A percentile compares a stretch with the other conserved stretches of the same genome.
These are phyloP conservation scores for Gracilariopsis chorda DNA, from an alignment of 23 red algal species.

Conservation along the genomic window DNA sequence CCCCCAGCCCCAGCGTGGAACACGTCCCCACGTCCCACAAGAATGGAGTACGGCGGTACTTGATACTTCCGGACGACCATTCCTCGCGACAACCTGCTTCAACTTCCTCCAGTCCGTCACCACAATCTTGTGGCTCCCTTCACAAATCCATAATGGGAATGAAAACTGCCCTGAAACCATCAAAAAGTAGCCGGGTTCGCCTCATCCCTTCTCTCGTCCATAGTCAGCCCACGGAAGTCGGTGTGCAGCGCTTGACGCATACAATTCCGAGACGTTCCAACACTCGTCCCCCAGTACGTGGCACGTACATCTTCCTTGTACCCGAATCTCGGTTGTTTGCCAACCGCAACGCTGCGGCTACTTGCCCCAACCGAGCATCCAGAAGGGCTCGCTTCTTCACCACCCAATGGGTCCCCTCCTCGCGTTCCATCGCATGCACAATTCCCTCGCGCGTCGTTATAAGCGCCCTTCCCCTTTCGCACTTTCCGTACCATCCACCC, in stretches of 20 bases:
- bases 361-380: neutral
- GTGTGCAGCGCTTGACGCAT: neutral
- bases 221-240: neutral
- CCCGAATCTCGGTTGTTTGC: neutral
- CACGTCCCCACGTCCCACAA: neutral
- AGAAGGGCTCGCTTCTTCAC: too few relatives aligned
- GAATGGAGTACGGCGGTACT: neutral
- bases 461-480: too few relatives aligned
- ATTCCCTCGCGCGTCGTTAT: too few relatives aligned
- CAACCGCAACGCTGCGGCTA: neutral
- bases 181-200: neutral
- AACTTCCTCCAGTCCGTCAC: neutral
- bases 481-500: too few relatives aligned
- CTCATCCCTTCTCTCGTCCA: neutral
- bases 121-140: neutral
- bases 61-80: neutral
- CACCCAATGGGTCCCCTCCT: too few relatives aligned
- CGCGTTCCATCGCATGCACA: too few relatives aligned
- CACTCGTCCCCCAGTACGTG: neutral
- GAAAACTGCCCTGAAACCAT: neutral
- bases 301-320: neutral
- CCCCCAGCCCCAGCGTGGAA: neutral
- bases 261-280: neutral
- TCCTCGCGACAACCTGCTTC: neutral
- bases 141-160: neutral